These are phyloP conservation scores for Pluteus cervinus DNA, from an alignment of 768 basidiomycete genomes.

Conservation along the genomic window DNA sequence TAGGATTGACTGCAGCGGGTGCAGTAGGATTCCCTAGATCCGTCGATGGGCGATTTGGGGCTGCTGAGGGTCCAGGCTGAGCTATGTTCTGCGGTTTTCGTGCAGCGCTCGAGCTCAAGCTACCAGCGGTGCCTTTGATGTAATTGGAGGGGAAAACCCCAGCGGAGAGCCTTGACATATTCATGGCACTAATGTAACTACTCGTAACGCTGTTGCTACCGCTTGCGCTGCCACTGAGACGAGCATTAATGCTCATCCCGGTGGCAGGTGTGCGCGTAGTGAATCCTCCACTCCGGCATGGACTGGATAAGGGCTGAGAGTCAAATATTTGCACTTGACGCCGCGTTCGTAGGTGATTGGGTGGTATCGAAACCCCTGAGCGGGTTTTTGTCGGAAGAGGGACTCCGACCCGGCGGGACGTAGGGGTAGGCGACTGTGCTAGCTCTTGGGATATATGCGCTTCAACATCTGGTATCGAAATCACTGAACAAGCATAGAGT, in stretches of 20 bases:
- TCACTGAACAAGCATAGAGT: conserved; percentile 46
- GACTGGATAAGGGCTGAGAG: conserved; percentile 72
- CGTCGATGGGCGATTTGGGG: too few species aligned
- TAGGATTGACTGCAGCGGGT: too few species aligned
- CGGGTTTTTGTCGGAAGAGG: conserved; percentile 64
- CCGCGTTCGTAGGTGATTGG: conserved; percentile 40
- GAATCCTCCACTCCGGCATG: conserved; percentile 32
- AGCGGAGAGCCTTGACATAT: conserved; percentile 26
- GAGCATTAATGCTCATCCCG: conserved; percentile 22
- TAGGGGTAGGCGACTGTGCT: conserved; percentile 60
- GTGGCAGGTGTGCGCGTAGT: conserved; percentile 21
- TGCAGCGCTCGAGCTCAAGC: conserved; percentile 33
- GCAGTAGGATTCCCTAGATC: too few species aligned
- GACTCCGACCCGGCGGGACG: conserved; percentile 76
- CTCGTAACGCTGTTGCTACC: conserved; percentile 32
- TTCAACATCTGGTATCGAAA: conserved; percentile 79
- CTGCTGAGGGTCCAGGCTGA: too few species aligned
- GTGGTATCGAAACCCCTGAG: conserved; percentile 56
- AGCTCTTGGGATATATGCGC: conserved; percentile 66
- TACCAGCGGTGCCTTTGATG: conserved; percentile 22
- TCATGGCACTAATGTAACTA: conserved; percentile 37
- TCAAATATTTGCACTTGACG: conserved; percentile 78
- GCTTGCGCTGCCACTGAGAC: conserved; percentile 23
- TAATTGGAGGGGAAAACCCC: conserved; percentile 14
- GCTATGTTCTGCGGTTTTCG: conserved; percentile 37